phyloP scores from a whole-genome alignment of 805 yeast species.

The Teunomyces funiuensis region DNA sequence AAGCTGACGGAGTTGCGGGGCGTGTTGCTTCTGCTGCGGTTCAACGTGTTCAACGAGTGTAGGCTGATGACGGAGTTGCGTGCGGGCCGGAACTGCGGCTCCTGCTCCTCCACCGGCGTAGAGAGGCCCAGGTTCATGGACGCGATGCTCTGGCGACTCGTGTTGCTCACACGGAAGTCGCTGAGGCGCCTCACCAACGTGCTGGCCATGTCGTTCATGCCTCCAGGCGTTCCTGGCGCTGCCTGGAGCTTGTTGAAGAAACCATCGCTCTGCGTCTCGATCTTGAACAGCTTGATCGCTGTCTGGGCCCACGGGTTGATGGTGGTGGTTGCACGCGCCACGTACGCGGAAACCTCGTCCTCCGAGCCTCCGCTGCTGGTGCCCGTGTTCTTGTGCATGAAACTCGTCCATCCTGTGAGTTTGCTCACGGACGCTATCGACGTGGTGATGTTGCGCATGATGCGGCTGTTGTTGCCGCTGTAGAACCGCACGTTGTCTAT shows the following conservation, averaged over 20 bases:
- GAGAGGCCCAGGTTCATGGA: slow-evolving; percentile 20
- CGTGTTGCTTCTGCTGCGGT: slow-evolving; percentile 34
- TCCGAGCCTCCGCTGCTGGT: slow-evolving; percentile 6
- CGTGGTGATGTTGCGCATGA: slow-evolving; percentile 40
- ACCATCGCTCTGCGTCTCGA: slow-evolving; percentile 26
- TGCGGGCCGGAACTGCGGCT: slow-evolving; percentile 16
- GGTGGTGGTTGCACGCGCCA: slow-evolving; percentile 29
- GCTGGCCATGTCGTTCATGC: slow-evolving; percentile 49
- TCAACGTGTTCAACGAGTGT: slow-evolving; percentile 41
- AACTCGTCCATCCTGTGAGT: slow-evolving; percentile 39
- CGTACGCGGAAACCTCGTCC: slow-evolving; percentile 16
- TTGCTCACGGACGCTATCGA: slow-evolving; percentile 38
- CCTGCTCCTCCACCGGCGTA: slow-evolving; percentile 35
- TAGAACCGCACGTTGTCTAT: slow-evolving; percentile 18
- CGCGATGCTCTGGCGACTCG: slow-evolving; percentile 26
- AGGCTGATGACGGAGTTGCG: slow-evolving; percentile 36
- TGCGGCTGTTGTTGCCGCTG: slow-evolving; percentile 25
- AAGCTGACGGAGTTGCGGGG: slow-evolving; percentile 35
- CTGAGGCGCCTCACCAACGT: slow-evolving; percentile 49
- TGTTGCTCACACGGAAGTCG: slow-evolving; percentile 35
- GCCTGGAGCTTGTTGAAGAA: slow-evolving; percentile 19
- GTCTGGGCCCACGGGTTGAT: slow-evolving; percentile 57
- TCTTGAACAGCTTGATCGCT: slow-evolving; percentile 48
- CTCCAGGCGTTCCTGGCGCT: slow-evolving; percentile 30
- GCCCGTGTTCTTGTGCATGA: slow-evolving; percentile 20